A percentile compares a stretch with the other conserved stretches of the same genome.
phyloP scores from a whole-genome alignment of 1,284 basidiomycete species.

The Agaricales sp. region DNA sequence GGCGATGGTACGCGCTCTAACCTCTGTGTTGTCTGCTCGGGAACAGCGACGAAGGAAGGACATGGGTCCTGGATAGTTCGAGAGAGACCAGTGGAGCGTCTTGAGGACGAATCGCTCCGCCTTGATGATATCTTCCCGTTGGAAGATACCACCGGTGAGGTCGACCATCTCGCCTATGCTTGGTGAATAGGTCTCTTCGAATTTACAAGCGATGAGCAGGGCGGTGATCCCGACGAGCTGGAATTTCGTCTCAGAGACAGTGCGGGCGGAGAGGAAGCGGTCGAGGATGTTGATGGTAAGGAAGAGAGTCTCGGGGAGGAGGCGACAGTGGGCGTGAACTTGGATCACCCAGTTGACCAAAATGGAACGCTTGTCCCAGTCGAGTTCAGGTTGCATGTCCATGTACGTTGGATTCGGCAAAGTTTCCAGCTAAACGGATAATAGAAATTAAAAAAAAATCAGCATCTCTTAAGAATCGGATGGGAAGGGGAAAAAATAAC shows the following conservation, averaged over 20 bases:
- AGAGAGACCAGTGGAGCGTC: conserved; percentile 80
- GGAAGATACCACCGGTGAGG: conserved; percentile 78
- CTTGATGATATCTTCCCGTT: conserved; percentile 76
- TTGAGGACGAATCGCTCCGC: conserved; percentile 88
- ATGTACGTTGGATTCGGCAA: conserved; percentile 80
- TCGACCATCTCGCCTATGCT: conserved; percentile 78
- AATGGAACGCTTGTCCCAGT: conserved; percentile 87
- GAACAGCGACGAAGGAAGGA: conserved; percentile 83
- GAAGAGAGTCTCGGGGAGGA: conserved; percentile 90
- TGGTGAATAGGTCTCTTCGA: conserved; percentile 89
- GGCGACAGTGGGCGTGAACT: conserved; percentile 81
- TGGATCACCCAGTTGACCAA: conserved; percentile 93
- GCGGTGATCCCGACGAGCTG: conserved; percentile 89
- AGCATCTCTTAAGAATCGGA: conserved; percentile 6
- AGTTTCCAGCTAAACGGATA: conserved; percentile 43
- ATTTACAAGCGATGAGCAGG: conserved; percentile 86
- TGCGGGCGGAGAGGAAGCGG: conserved; percentile 80
- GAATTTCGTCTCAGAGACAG: conserved; percentile 79
- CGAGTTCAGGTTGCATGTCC: conserved; percentile 72
- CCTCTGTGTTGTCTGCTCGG: conserved; percentile 89
- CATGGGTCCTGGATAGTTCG: conserved; percentile 78
- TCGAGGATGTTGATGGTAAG: conserved; percentile 90
- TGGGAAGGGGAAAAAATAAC: conserved; percentile 8
- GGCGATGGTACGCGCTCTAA: conserved; percentile 76
- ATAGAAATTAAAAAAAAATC: neutral